These are phyloP conservation scores for Arabidopsis thaliana DNA, from an alignment of 345 rosid genomes.

Conservation along the genomic window DNA sequence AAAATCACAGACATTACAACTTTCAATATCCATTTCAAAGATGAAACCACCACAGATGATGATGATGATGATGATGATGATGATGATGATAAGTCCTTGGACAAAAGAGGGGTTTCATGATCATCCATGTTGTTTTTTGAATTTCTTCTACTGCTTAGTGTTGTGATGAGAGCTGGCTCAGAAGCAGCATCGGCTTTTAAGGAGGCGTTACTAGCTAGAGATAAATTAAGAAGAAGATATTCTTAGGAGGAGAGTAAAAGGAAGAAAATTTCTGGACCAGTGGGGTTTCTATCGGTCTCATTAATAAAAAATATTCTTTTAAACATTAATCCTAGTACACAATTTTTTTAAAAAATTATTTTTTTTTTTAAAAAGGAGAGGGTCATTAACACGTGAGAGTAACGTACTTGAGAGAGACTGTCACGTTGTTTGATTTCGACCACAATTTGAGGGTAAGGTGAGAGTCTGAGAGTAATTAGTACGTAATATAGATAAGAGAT, in stretches of 20 bases:
- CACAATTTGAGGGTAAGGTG: no score
- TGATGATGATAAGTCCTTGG: neutral
- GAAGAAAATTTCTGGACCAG: slow-evolving; percentile 30
- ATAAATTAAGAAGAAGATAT: slow-evolving; percentile 10
- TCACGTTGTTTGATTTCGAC: neutral
- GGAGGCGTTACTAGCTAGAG: neutral
- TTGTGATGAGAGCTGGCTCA: slow-evolving; percentile 15
- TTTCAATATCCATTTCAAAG: slow-evolving; percentile 59
- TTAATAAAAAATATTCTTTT: slow-evolving; percentile 24
- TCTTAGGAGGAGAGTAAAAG: neutral
- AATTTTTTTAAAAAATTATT: neutral
- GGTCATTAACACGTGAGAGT: slow-evolving; percentile 17
- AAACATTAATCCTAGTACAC: slow-evolving; percentile 37
- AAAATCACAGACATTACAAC: slow-evolving; percentile 61
- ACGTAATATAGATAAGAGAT: no score
- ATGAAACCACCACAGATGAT: slow-evolving; percentile 45
- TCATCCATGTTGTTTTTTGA: slow-evolving; percentile 49
- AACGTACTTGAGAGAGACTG: slow-evolving; percentile 25
- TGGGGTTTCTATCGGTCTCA: slow-evolving; percentile 24
- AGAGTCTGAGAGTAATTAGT: no score
- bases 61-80: slow-evolving; percentile 23
- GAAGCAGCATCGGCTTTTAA: neutral
- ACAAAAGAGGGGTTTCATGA: slow-evolving; percentile 54
- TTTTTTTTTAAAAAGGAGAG: neutral
- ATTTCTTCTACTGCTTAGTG: neutral